Base-by-base conservation (phyloP, 2,329 filamentous ascomycete genomes). In the Fusarium algeriense region DNA sequence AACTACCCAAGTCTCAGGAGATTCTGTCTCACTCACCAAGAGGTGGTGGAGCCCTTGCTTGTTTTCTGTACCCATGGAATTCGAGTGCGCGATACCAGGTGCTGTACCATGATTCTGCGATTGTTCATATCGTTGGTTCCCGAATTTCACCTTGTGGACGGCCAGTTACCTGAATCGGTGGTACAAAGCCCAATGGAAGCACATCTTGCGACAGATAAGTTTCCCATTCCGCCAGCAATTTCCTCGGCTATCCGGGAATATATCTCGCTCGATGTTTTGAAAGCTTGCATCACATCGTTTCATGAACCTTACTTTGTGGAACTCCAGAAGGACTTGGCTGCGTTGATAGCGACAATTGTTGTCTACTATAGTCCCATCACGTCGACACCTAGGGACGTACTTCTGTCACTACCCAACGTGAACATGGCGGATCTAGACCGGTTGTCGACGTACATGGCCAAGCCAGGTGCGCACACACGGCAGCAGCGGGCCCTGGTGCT, bases 221-320 rank as follows among this genome's bases (percentile, higher is more conserved):
- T 82, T 49, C 84, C 84, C 11, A 86, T 89, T 5, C 83, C 87
- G 0, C 77, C 83, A 1, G 82, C 85, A 32, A 89, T 90, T 17
- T 86, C 90, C 2, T 83, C 86, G 11, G 92, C 87, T 11, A 93
- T 98, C 69, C 91, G 95, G 56, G 94, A 97, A 77, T 99, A 95
- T 80, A 95, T 98, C 77, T 94, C 91, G 56, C 90, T 90, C 8
- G 93, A 97, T 73, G 93, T 98, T 5, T 88, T 99, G 53, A 93
- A 95, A 83, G 94, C 94, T 0, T 95, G 93, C 76, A 93, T 98
- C 78, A 93, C 91, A 3, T 97, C 93, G 4, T 89, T 99, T 54
- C 93, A 98, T 81, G 96, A 99, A 73, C 91, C 94, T 0, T 98
- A 98, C 81, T 99, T 98, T 81, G 95, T 98, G 37, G 96, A 99